Conservation (phyloP, 2,329 filamentous ascomycete species). For the Cladosporium sp. region DNA sequence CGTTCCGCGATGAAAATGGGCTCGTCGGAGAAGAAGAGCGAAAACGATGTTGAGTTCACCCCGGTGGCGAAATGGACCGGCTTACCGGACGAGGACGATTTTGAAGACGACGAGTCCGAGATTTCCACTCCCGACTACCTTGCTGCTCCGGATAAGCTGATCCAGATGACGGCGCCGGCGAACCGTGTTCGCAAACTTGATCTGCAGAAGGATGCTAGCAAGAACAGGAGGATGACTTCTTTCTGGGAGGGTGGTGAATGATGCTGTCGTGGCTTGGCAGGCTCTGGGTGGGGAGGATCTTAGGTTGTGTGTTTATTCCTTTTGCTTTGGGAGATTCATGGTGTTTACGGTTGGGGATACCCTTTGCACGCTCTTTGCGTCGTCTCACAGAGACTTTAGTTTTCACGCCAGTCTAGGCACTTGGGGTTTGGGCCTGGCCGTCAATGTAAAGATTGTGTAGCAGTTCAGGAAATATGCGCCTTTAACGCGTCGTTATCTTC, state of each 20-base stretch:
- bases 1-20: slow-evolving; percentile 28
- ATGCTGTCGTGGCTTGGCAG: not conserved
- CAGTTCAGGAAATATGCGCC: not conserved
- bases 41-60: slow-evolving; percentile 17
- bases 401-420: not conserved
- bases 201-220: slow-evolving; percentile 27
- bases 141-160: slow-evolving; percentile 31
- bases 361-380: not conserved
- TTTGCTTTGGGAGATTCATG: not conserved
- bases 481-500: not conserved
- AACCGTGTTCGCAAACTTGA: slow-evolving; percentile 39
- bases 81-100: slow-evolving; percentile 34
- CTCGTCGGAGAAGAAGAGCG: slow-evolving; percentile 23
- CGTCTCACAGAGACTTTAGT: not conserved
- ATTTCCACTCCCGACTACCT: slow-evolving; percentile 37
- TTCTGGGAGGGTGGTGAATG: slow-evolving; percentile 15
- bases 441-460: not conserved
- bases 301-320: no score
- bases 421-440: not conserved
- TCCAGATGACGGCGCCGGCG: slow-evolving; percentile 41
- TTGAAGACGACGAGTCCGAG: slow-evolving; percentile 31
- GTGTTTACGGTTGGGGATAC: not conserved
- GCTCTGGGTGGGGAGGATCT: no score
- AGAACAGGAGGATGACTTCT: slow-evolving; percentile 37
- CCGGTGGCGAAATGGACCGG: slow-evolving; percentile 21